A percentile compares a stretch with the other conserved stretches of the same genome.
phyloP scores from a whole-genome alignment of 768 basidiomycete genomes.

The Termitomyces sp. region DNA sequence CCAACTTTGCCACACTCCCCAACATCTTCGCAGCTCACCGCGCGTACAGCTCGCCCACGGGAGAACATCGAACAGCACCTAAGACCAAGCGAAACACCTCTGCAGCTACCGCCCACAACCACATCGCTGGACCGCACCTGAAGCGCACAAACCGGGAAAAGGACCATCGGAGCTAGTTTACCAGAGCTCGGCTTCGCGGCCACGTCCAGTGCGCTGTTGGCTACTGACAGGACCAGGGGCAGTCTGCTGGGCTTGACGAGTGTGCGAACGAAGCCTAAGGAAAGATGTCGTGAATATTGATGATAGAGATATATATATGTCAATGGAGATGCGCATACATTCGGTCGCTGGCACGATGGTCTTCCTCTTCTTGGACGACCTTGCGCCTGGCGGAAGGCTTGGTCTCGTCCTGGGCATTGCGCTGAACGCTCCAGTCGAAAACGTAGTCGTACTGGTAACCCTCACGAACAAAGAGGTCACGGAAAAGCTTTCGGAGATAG shows the following conservation, averaged over 20 bases:
- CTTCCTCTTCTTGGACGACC: constrained; percentile 83
- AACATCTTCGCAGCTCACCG: constrained; percentile 17
- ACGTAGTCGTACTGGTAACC: constrained; percentile 99
- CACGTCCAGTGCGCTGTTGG: constrained; percentile 43
- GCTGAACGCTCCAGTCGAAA: constrained; percentile 97
- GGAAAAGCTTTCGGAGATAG: constrained; percentile 98
- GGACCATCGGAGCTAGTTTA: constrained; percentile 33
- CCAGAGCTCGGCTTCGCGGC: constrained; percentile 55
- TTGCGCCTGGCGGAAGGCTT: constrained; percentile 69
- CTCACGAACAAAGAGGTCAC: constrained; percentile 94
- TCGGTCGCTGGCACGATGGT: constrained; percentile 77
- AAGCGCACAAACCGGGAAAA: constrained; percentile 40
- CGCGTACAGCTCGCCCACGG: constrained; percentile 30
- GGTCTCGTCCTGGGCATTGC: constrained; percentile 69
- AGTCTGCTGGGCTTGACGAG: constrained; percentile 74
- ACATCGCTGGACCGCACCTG: constrained; percentile 44
- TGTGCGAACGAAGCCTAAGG: constrained; percentile 81
- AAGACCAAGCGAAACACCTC: constrained; percentile 32
- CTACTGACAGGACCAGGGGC: constrained; percentile 44
- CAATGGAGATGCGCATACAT: constrained; percentile 55
- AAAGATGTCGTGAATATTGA: constrained; percentile 13
- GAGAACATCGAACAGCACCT: constrained; percentile 28
- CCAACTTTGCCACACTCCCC: constrained; percentile 28
- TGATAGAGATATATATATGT: constrained; percentile 12
- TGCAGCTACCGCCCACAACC: constrained; percentile 49